Conservation (phyloP, 306 rosid genomes). For the barrel medic (Medicago truncatula) region MtrunA17r5.0-ANR NC_053045.1:60961001-60961500, state of each 20-base stretch:
- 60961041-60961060: constrained; percentile 36
- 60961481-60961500: no score
- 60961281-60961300: neutral
- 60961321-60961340: neutral
- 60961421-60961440: neutral
- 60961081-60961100: constrained; percentile 41
- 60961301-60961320: neutral
- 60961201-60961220: constrained; percentile 41
- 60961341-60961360: no score
- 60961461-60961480: no score
- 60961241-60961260: constrained; percentile 28
- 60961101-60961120: constrained; percentile 27
- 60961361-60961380: neutral
- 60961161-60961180: constrained; percentile 15
- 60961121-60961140: constrained; percentile 38
- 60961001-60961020: constrained; percentile 25
- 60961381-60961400: neutral
- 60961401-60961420: no score
- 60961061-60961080: constrained; percentile 24
- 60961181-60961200: constrained; percentile 46
- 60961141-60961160: constrained; percentile 36
- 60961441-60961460: no score
- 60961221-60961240: constrained; percentile 40
- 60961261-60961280: constrained; percentile 5
- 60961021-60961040: constrained; percentile 8